These are phyloP conservation scores for Colletotrichum orbiculare DNA, from an alignment of 2,329 filamentous ascomycete species.

Conservation along the genomic window DNA sequence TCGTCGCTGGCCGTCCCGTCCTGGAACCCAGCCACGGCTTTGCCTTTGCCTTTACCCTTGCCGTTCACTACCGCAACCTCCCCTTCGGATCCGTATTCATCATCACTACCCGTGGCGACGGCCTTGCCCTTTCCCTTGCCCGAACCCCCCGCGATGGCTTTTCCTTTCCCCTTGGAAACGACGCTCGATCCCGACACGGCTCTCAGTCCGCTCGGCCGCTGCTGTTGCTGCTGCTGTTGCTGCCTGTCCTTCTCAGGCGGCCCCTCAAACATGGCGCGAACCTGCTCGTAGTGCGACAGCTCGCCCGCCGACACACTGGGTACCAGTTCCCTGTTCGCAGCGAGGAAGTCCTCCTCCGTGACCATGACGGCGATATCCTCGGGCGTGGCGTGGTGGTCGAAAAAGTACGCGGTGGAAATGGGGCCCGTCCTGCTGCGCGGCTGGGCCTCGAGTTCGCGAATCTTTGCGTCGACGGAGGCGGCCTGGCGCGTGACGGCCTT, in stretches of 20 bases:
- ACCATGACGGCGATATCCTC: conserved; percentile 91
- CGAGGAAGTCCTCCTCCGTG: conserved; percentile 86
- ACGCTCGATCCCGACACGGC: conserved; percentile 42
- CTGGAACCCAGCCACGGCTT: conserved; percentile 62
- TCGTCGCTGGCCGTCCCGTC: conserved; percentile 67
- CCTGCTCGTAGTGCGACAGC: conserved; percentile 87
- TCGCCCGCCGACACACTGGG: conserved; percentile 94
- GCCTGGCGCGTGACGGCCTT: conserved; percentile 96
- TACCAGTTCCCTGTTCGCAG: conserved; percentile 86
- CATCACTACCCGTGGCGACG: conserved; percentile 47
- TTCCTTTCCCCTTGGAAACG: conserved; percentile 49
- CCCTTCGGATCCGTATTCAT: conserved; percentile 46
- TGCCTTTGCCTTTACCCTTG: conserved; percentile 65
- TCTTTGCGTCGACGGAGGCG: conserved; percentile 83
- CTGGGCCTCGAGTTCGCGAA: conserved; percentile 73
- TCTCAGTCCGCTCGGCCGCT: conserved; percentile 35
- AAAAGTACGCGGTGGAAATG: conserved; percentile 92
- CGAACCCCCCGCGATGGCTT: conserved; percentile 43
- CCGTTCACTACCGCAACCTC: conserved; percentile 44
- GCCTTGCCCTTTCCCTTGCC: conserved; percentile 54
- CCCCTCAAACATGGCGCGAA: conserved; percentile 85
- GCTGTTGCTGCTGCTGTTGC: conserved; percentile 38
- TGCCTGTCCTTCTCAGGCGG: conserved; percentile 57
- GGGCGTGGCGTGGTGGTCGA: conserved; percentile 87
- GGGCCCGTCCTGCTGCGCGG: conserved; percentile 50